Conservation (phyloP, 2,329 filamentous ascomycete species). For the Aphanoascus verrucosus region DNA sequence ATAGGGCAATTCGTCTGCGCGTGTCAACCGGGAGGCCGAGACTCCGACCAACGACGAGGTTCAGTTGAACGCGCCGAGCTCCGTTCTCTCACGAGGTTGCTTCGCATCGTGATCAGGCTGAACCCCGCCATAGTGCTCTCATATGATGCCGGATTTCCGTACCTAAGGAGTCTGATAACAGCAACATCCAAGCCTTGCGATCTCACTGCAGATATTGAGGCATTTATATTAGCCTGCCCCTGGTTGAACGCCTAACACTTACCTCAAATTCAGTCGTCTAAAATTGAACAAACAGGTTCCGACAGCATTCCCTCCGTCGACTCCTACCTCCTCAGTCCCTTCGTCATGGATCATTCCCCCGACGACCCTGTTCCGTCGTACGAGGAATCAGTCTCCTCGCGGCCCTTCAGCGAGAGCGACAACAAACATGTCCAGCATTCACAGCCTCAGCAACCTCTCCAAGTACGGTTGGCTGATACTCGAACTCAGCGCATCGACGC, state of each 20-base stretch:
- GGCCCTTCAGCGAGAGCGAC: constrained; percentile 14
- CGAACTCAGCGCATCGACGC: constrained; percentile 33
- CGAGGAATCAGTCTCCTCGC: constrained; percentile 22
- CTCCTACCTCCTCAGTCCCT: background rate
- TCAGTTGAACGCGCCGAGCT: background rate
- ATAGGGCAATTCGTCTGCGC: no score
- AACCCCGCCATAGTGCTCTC: background rate
- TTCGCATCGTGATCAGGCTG: background rate
- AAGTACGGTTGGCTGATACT: constrained; percentile 27
- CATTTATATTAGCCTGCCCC: background rate
- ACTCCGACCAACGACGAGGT: no score
- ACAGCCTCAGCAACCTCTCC: constrained; percentile 14
- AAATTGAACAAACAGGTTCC: background rate
- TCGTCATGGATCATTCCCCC: constrained; percentile 12
- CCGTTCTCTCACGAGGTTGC: background rate
- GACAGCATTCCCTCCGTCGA: background rate
- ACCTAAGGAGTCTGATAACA: no score
- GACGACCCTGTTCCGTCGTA: constrained; percentile 26
- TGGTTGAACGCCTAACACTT: background rate
- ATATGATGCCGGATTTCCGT: background rate
- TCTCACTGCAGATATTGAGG: background rate
- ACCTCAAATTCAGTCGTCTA: background rate
- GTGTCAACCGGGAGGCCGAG: no score
- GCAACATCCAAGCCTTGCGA: no score
- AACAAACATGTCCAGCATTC: constrained; percentile 23